Evolutionary conservation across 805 yeast species (phyloP).

Genomic region (Wilhelminamyces savonicus): DNA sequence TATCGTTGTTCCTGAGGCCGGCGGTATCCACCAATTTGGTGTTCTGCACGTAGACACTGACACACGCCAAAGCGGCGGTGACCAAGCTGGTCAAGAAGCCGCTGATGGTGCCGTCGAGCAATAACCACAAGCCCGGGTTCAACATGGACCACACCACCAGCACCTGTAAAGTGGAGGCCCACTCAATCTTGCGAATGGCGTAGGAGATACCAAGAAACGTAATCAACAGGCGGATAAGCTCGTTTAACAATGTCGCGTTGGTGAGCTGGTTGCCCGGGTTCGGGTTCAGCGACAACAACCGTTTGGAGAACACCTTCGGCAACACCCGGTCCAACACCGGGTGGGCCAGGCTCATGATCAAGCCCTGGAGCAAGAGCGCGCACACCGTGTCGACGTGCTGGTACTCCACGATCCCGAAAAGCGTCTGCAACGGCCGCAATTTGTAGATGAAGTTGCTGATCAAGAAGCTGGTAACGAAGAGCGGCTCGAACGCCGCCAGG

Average conservation of each 20-base stretch:
- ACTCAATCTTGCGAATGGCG: slow-evolving; percentile 62
- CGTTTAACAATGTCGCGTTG: slow-evolving; percentile 27
- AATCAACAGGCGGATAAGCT: slow-evolving; percentile 38
- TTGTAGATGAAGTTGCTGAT: slow-evolving; percentile 19
- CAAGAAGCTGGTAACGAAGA: slow-evolving; percentile 4
- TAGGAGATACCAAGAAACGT: slow-evolving; percentile 67
- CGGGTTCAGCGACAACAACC: slow-evolving; percentile 36
- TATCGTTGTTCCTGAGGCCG: slow-evolving; percentile 12
- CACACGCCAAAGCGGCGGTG: slow-evolving; percentile 26
- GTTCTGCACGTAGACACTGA: slow-evolving; percentile 23
- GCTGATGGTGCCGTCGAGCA: slow-evolving; percentile 53
- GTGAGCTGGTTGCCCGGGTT: slow-evolving; percentile 17
- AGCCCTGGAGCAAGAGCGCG: slow-evolving; percentile 44
- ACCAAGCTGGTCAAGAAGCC: slow-evolving; percentile 40
- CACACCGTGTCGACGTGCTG: slow-evolving; percentile 5
- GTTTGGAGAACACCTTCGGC: slow-evolving; percentile 21
- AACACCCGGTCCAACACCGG: slow-evolving; percentile 37
- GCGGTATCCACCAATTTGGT: slow-evolving; percentile 12
- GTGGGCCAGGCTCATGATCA: slow-evolving; percentile 49
- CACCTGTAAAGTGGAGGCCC: slow-evolving; percentile 63
- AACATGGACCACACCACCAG: slow-evolving; percentile 56
- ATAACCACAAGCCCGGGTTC: slow-evolving; percentile 61
- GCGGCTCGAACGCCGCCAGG: too few species aligned
- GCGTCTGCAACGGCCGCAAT: slow-evolving; percentile 14
- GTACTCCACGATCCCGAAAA: slow-evolving; percentile 1